A percentile compares a stretch with the other conserved stretches of the same genome.
Conservation (phyloP, 2,329 filamentous ascomycete species). For the Colletotrichum shisoi region DNA sequence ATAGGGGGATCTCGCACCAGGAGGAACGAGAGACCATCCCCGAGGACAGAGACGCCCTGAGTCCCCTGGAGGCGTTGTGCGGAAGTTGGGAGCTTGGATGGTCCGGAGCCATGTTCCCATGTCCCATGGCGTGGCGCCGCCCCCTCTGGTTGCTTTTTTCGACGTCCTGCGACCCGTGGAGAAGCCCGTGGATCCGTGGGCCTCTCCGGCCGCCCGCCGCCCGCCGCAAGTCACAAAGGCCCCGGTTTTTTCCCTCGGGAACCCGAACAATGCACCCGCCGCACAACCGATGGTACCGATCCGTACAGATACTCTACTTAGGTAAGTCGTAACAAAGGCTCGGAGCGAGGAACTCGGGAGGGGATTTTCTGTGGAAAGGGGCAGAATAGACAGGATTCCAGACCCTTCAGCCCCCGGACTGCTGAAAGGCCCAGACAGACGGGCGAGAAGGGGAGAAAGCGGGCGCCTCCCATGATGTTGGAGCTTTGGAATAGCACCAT, state of each 20-base stretch:
- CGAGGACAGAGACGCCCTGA: conserved; percentile 1
- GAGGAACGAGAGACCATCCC: neutral
- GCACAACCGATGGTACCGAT: neutral
- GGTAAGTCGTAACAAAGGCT: too few relatives aligned
- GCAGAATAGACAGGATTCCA: conserved; percentile 13
- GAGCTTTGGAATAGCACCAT: neutral
- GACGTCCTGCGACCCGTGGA: conserved; percentile 7
- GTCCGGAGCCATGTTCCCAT: conserved; percentile 22
- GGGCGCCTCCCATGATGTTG: conserved; percentile 7
- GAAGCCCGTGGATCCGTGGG: conserved; percentile 20
- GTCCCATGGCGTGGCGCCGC: neutral
- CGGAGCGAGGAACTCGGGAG: too few relatives aligned
- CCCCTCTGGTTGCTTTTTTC: neutral
- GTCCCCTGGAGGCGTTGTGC: conserved; percentile 31
- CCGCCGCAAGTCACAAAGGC: neutral
- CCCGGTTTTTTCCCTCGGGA: conserved; percentile 21
- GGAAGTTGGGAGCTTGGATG: conserved; percentile 27
- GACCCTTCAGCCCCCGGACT: neutral
- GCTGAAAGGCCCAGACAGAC: neutral
- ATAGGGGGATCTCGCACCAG: neutral
- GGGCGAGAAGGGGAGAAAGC: neutral
- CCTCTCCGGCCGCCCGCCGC: conserved; percentile 25
- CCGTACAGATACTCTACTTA: too few relatives aligned
- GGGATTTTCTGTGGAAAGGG: conserved; percentile 15
- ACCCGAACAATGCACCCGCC: conserved; percentile 14